These are phyloP conservation scores for Cadophora sp. DNA, from an alignment of 2,329 filamentous ascomycete species.

Conservation along the genomic window DNA sequence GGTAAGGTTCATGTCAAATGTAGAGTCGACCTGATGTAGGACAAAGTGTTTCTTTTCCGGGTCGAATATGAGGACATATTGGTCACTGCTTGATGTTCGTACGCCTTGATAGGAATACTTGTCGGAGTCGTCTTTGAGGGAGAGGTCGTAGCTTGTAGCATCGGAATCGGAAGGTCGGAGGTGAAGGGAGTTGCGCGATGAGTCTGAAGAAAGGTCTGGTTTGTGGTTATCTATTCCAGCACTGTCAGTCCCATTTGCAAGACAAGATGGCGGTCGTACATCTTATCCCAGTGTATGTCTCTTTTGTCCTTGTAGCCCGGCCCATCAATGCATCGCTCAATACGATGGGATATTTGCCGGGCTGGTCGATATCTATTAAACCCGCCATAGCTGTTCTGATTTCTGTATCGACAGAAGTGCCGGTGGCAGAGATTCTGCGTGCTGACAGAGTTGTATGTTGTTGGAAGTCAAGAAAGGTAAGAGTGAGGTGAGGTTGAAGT, in stretches of 20 bases:
- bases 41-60: slow-evolving; percentile 76
- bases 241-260: slow-evolving; percentile 27
- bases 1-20: slow-evolving; percentile 86
- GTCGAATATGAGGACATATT: slow-evolving; percentile 79
- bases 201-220: slow-evolving; percentile 57
- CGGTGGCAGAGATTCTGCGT: background rate
- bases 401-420: background rate
- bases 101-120: slow-evolving; percentile 68
- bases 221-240: slow-evolving; percentile 64
- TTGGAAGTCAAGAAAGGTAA: background rate
- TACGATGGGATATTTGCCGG: slow-evolving; percentile 67
- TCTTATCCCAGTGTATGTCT: slow-evolving; percentile 65
- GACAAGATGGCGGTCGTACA: slow-evolving; percentile 52
- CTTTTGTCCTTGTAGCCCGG: slow-evolving; percentile 55
- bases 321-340: slow-evolving; percentile 67
- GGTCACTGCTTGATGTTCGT: slow-evolving; percentile 60
- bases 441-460: background rate
- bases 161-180: slow-evolving; percentile 54
- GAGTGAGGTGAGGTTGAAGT: slow-evolving; percentile 10
- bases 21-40: slow-evolving; percentile 81
- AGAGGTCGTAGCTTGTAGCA: slow-evolving; percentile 53
- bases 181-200: slow-evolving; percentile 52
- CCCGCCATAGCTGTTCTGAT: slow-evolving; percentile 30
- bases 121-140: slow-evolving; percentile 60
- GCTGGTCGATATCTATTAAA: slow-evolving; percentile 64